Conservation (phyloP, 345 rosid genomes). For the Hevea brasiliensis region DNA sequence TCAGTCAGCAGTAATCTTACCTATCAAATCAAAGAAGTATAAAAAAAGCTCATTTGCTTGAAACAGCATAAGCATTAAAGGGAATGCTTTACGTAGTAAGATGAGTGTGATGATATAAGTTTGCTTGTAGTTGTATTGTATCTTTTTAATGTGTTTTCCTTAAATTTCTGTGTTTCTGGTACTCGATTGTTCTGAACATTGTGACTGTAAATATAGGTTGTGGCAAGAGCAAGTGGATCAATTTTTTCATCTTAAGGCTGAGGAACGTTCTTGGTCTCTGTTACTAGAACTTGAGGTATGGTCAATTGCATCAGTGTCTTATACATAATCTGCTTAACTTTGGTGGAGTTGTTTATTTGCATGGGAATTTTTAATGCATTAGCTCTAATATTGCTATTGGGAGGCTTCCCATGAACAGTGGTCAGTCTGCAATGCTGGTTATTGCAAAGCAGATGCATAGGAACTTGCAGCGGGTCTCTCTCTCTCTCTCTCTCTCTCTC, state of each 20-base stretch:
- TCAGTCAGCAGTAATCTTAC: background rate
- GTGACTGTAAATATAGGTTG: constrained; percentile 38
- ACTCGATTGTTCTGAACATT: constrained; percentile 14
- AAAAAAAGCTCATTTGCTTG: background rate
- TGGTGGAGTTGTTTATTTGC: background rate
- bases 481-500: background rate
- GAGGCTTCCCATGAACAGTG: background rate
- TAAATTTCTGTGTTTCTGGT: constrained; percentile 1
- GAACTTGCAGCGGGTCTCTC: background rate
- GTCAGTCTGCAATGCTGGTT: background rate
- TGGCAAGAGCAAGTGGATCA: constrained; percentile 57
- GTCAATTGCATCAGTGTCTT: background rate
- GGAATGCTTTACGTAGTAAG: background rate
- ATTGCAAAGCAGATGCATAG: background rate
- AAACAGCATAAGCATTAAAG: background rate
- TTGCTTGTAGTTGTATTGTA: background rate
- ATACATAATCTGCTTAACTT: background rate
- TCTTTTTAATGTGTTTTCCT: background rate
- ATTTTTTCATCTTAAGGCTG: constrained; percentile 37
- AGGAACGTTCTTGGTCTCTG: constrained; percentile 46
- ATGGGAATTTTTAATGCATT: background rate
- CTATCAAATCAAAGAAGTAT: background rate
- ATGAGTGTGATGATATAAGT: background rate
- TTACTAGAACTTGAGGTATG: constrained; percentile 58
- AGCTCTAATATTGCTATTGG: background rate